A percentile compares a stretch with the other conserved stretches of the same genome.
Conservation (phyloP, 306 rosid species). For the Glycyrrhiza uralensis region DNA sequence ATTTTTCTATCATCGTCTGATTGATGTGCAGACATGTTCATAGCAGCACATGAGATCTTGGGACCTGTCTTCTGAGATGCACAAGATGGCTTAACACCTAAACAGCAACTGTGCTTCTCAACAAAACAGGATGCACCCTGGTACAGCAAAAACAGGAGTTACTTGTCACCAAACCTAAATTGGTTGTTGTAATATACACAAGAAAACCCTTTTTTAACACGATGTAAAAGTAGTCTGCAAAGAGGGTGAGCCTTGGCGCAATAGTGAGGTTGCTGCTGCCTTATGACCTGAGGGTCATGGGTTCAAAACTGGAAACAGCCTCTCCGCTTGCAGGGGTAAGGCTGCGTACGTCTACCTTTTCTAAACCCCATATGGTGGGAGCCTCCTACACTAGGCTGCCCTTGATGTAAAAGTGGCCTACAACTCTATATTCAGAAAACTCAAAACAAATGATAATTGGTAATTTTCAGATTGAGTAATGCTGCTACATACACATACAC, state of each 20-base stretch:
- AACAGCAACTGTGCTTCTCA: conserved; percentile 24
- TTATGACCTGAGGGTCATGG: too few species aligned
- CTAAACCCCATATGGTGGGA: too few species aligned
- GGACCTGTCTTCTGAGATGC: conserved; percentile 32
- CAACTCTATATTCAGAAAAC: neutral
- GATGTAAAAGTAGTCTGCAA: neutral
- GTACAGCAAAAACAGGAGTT: neutral
- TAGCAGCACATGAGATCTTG: conserved; percentile 42
- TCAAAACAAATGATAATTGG: conserved; percentile 9
- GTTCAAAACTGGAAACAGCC: too few species aligned
- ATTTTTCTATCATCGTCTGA: conserved; percentile 51
- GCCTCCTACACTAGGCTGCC: too few species aligned
- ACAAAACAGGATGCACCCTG: conserved; percentile 25
- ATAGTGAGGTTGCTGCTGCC: too few species aligned
- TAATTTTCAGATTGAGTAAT: conserved; percentile 9
- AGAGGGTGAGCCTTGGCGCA: too few species aligned
- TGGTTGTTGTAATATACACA: neutral
- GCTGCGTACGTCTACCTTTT: too few species aligned
- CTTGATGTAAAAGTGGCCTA: neutral
- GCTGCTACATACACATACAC: neutral
- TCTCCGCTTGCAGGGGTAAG: too few species aligned
- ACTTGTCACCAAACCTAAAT: neutral
- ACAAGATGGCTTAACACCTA: conserved; percentile 32
- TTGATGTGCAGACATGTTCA: conserved; percentile 69
- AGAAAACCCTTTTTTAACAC: neutral